Base-by-base conservation (phyloP, 768 basidiomycete genomes). In the Panus rudis region DNA sequence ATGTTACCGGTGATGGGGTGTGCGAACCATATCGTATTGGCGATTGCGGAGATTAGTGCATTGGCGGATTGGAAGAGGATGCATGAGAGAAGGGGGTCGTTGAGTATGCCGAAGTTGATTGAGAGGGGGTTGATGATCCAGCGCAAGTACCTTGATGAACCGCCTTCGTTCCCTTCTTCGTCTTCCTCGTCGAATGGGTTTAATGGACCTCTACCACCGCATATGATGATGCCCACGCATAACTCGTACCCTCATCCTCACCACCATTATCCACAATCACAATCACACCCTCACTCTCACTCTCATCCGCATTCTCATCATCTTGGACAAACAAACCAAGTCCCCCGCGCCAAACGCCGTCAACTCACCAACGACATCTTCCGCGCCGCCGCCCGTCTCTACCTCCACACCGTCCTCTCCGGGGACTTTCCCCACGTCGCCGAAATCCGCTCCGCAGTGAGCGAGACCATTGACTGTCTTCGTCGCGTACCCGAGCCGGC, bases 1-100 rank as follows among this genome's bases (percentile, higher is more conserved):
- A 91, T 91, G 88, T 69, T 87, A 64, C 69, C 72, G 33, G 73
- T 86, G 4, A 91, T 92, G 86, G 88, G 88, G 16, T 89, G 88
- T 68, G 81, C 84, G 53, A 87, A 89, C 63, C 65, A 69, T 47
- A 77, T 85, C 42, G 77, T 91, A 37, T 81, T 84, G 70, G 85
- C 84, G 21, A 69, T 91, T 33, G 84, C 89, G 4, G 79, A 88
- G 65, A 83, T 76, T 27, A 76, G 81, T 10, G 65, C 62, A 16
- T 72, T 92, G 13, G 71, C 81, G 31, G 53, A 48, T 41, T 91
- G 84, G 85, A 89, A 88, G 64, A 65, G 67, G 16, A 41, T 40
- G 0, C 64, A 76, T 41, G 43, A 45, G 47, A 45, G 24, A 0
- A 50, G 46, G 4, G 76, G 79, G 30, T 57, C 58, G 34, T 73